These are phyloP conservation scores for Citrus hindsii DNA, from an alignment of 345 rosid genomes.

Conservation along the genomic window DNA sequence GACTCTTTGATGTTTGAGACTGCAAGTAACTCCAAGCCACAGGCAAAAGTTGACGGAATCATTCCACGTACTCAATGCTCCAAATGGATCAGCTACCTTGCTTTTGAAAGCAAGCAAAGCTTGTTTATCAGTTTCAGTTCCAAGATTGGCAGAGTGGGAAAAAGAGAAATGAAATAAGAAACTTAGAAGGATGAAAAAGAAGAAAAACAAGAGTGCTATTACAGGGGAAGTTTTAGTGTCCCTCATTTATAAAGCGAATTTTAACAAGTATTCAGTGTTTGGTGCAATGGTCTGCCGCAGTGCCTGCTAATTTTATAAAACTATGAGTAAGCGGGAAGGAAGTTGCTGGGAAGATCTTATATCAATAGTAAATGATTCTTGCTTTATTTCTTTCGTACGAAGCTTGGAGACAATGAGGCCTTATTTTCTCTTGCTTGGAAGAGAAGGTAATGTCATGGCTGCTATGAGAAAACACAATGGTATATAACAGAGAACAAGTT, in stretches of 20 bases:
- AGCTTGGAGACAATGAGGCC: too few relatives aligned
- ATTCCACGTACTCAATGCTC: slow-evolving; percentile 20
- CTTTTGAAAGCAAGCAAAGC: slow-evolving; percentile 25
- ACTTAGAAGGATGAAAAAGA: neutral
- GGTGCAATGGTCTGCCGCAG: neutral
- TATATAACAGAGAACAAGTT: too few relatives aligned
- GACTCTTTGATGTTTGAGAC: slow-evolving; percentile 20
- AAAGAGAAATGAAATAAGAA: neutral
- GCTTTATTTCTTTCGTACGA: too few relatives aligned
- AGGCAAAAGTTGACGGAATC: slow-evolving; percentile 18
- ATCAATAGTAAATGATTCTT: too few relatives aligned
- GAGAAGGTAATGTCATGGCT: too few relatives aligned
- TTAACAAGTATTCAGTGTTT: neutral
- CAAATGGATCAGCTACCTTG: slow-evolving; percentile 1
- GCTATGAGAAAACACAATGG: too few relatives aligned
- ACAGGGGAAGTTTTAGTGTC: neutral
- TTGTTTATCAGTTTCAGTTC: slow-evolving; percentile 20
- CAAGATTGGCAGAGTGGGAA: neutral
- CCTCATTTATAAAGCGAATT: neutral
- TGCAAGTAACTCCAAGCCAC: slow-evolving; percentile 28
- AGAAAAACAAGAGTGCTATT: neutral
- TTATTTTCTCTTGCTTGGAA: too few relatives aligned
- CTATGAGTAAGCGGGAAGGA: neutral
- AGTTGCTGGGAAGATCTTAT: neutral
- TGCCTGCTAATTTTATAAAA: neutral